These are phyloP conservation scores for Cytospora leucostoma DNA, from an alignment of 2,329 filamentous ascomycete genomes.

Conservation along the genomic window DNA sequence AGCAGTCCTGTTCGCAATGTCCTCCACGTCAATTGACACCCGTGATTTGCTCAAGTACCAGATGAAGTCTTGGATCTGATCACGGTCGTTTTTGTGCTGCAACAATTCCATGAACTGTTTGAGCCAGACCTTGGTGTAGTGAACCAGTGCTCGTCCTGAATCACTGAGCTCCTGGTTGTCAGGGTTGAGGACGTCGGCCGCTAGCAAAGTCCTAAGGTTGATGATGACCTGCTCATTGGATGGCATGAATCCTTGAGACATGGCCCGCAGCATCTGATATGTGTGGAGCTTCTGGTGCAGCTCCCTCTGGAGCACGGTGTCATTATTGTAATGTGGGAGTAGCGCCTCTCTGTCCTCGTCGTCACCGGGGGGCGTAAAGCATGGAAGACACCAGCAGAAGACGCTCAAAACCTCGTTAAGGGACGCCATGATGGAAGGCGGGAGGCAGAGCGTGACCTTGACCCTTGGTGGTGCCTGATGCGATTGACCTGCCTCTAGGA, in stretches of 20 bases:
- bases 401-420: constrained; percentile 24
- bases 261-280: constrained; percentile 85
- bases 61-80: constrained; percentile 89
- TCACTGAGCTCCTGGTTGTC: constrained; percentile 74
- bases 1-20: constrained; percentile 62
- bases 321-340: constrained; percentile 79
- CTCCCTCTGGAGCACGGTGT: constrained; percentile 73
- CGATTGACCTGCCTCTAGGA: neutral
- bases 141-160: constrained; percentile 72
- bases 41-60: constrained; percentile 81
- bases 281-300: constrained; percentile 89
- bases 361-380: constrained; percentile 60
- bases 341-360: constrained; percentile 73
- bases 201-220: constrained; percentile 77
- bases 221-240: constrained; percentile 81
- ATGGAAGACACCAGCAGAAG: constrained; percentile 56
- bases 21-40: constrained; percentile 65
- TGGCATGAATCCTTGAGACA: constrained; percentile 86
- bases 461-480: neutral
- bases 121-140: constrained; percentile 72
- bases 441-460: neutral
- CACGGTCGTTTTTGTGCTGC: constrained; percentile 76
- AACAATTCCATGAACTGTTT: constrained; percentile 80
- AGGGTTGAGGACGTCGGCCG: constrained; percentile 76
- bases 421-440: constrained; percentile 17